phyloP scores from a whole-genome alignment of 1,284 basidiomycete species.

The Cryptococcus neoformans region DNA sequence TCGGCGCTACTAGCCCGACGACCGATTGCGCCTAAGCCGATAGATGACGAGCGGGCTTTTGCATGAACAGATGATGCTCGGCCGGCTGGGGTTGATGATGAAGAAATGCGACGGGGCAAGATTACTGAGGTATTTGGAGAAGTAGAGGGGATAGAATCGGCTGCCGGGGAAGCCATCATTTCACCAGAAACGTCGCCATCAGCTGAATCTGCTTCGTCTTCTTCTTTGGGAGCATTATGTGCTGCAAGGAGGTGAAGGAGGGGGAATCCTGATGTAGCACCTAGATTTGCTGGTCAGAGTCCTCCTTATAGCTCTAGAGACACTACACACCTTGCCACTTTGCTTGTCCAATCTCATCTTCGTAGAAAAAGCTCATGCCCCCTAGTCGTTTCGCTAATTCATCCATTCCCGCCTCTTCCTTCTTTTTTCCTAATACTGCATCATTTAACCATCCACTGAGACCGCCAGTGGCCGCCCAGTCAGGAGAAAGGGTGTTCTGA shows the following conservation, averaged over 20 bases:
- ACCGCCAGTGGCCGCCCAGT: conserved; percentile 7
- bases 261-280: conserved; percentile 83
- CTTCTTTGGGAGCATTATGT: conserved; percentile 54
- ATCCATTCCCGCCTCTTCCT: conserved; percentile 28
- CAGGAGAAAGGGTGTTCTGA: conserved; percentile 5
- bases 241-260: conserved; percentile 67
- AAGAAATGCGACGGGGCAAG: conserved; percentile 8
- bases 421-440: conserved; percentile 10
- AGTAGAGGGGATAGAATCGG: conserved; percentile 10
- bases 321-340: conserved; percentile 47
- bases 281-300: conserved; percentile 36
- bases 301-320: too few species aligned
- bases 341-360: conserved; percentile 51
- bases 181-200: conserved; percentile 9
- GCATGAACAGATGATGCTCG: conserved; percentile 4
- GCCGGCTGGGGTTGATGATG: conserved; percentile 1
- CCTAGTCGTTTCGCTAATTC: conserved; percentile 44
- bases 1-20: conserved; percentile 6
- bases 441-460: conserved; percentile 12
- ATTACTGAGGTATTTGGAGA: conserved; percentile 8
- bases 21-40: conserved; percentile 8
- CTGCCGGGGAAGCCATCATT: conserved; percentile 15
- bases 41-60: conserved; percentile 10
- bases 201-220: conserved; percentile 13
- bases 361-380: conserved; percentile 48